phyloP scores from a whole-genome alignment of 2,329 filamentous ascomycete species.

The Capronia americana region DNA sequence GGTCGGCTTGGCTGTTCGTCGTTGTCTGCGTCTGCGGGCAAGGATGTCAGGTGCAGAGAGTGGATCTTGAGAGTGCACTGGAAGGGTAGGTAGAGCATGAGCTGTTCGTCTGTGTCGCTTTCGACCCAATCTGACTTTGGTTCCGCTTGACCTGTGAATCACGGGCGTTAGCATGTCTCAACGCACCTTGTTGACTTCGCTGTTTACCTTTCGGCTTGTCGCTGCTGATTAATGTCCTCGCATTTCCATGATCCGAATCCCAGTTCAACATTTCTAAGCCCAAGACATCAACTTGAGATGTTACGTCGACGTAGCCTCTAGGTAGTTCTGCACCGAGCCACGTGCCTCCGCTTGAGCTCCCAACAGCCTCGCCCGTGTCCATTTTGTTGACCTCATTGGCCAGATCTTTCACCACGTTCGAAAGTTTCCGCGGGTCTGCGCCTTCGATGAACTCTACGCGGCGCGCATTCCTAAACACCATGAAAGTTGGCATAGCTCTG shows the following conservation, averaged over 20 bases:
- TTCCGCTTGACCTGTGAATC: constrained; percentile 55
- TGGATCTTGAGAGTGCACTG: constrained; percentile 87
- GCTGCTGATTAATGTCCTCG: constrained; percentile 74
- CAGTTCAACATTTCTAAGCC: constrained; percentile 88
- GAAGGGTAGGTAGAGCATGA: constrained; percentile 92
- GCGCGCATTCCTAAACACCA: constrained; percentile 78
- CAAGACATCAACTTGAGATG: constrained; percentile 77
- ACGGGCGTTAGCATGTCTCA: constrained; percentile 77
- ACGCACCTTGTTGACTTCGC: constrained; percentile 64
- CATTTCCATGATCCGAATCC: constrained; percentile 75
- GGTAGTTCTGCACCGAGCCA: constrained; percentile 81
- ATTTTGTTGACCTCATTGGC: constrained; percentile 64
- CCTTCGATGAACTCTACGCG: constrained; percentile 73
- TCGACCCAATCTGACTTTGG: constrained; percentile 82
- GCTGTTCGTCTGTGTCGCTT: constrained; percentile 95
- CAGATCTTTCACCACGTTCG: constrained; percentile 73
- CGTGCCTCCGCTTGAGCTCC: constrained; percentile 51
- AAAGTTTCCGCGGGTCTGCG: constrained; percentile 73
- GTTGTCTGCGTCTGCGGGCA: constrained; percentile 62
- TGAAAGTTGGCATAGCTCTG: constrained; percentile 85
- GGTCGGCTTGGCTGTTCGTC: constrained; percentile 82
- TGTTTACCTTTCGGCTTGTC: constrained; percentile 63
- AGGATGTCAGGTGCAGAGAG: constrained; percentile 82
- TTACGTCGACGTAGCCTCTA: constrained; percentile 82
- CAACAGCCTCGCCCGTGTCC: constrained; percentile 50